Percentiles rank a stretch among this genome's conserved stretches.
Evolutionary conservation across 371 early-diverging fungal species (phyloP).

Genomic region (Funneliformis caledonium): DNA sequence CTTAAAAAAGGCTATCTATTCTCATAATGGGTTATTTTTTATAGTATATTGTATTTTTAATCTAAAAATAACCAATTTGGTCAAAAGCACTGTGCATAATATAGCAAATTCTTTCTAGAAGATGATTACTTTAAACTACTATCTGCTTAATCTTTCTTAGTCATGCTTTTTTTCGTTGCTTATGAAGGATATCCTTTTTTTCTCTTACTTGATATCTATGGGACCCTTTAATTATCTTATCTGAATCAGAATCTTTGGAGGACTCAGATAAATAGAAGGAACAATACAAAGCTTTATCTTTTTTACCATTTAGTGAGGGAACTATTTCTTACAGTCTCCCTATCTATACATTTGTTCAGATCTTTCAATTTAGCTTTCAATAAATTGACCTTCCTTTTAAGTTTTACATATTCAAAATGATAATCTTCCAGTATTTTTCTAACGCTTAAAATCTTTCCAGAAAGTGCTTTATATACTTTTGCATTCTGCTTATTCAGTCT

Average conservation of each 20-base stretch:
- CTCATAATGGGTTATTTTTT: too few relatives aligned
- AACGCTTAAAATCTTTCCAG: too few relatives aligned
- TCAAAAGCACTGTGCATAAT: too few relatives aligned
- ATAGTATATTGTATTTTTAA: too few relatives aligned
- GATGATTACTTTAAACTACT: not conserved
- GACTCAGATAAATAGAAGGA: conserved; percentile 11
- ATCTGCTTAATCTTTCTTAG: conserved; percentile 1
- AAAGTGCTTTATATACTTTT: too few relatives aligned
- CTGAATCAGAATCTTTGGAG: conserved; percentile 7
- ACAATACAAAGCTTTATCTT: conserved; percentile 14
- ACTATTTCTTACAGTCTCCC: conserved; percentile 15
- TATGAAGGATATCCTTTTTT: conserved; percentile 14
- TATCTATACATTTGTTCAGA: not conserved
- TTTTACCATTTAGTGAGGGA: not conserved
- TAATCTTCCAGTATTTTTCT: too few relatives aligned
- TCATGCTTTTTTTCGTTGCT: not conserved
- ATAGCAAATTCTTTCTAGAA: too few relatives aligned
- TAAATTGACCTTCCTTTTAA: not conserved
- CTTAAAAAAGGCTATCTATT: too few relatives aligned
- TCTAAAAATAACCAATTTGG: too few relatives aligned
- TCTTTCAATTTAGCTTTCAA: not conserved
- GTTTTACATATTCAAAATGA: too few relatives aligned
- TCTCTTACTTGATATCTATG: conserved; percentile 15
- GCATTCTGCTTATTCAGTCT: too few relatives aligned
- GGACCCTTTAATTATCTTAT: conserved; percentile 16